These are phyloP conservation scores for Solanum hybrid DNA, from an alignment of 305 asterid species.

Conservation along the genomic window DNA sequence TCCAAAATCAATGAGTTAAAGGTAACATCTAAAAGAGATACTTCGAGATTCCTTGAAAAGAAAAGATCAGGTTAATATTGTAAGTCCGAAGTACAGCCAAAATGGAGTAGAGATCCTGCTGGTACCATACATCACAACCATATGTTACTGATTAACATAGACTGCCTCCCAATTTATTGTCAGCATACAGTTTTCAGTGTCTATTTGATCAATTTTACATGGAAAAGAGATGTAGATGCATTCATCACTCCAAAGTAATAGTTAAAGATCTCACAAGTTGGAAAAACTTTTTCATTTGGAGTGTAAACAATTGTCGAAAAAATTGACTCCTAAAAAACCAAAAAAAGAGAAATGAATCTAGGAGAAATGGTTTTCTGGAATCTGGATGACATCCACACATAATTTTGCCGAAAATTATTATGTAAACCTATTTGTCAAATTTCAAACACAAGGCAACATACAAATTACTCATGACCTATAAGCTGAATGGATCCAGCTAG, in stretches of 20 bases:
- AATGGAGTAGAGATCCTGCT: neutral
- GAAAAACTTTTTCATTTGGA: neutral
- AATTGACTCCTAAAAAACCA: neutral
- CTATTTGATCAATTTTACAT: neutral
- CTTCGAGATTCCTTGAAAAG: neutral
- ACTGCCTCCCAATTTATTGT: neutral
- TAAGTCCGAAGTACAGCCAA: neutral
- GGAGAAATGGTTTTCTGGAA: neutral
- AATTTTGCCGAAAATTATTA: neutral
- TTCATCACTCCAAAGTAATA: neutral
- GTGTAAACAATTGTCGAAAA: neutral
- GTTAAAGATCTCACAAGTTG: neutral
- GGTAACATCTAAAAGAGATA: neutral
- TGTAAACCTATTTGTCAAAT: neutral
- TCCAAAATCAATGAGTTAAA: neutral
- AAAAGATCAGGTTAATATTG: neutral
- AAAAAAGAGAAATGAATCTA: neutral
- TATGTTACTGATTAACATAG: neutral
- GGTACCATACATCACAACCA: neutral
- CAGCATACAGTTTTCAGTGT: neutral
- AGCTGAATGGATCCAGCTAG: neutral
- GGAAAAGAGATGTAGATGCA: neutral
- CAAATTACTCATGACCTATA: neutral
- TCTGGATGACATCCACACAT: neutral
- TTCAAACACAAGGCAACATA: neutral